Conservation (phyloP, 805 yeast genomes). For the Scheffersomyces stipitis region DNA sequence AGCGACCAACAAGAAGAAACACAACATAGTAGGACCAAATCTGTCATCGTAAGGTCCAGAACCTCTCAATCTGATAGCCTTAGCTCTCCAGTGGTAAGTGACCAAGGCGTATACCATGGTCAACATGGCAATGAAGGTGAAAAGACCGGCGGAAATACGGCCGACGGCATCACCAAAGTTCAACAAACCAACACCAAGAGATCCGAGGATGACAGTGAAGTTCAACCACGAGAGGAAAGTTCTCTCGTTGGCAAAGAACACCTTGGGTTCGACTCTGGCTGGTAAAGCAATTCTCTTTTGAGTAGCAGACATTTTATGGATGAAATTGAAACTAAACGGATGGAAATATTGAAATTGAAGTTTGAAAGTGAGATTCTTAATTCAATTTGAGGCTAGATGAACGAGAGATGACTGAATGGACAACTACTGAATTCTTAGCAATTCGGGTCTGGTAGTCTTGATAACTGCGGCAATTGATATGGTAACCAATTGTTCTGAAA, state of each 20-base stretch:
- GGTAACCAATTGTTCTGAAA: too few relatives aligned
- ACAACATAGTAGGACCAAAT: slow-evolving; percentile 96
- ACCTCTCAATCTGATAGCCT: slow-evolving; percentile 96
- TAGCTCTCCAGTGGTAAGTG: slow-evolving; percentile 99
- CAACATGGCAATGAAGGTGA: slow-evolving; percentile 95
- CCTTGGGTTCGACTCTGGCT: slow-evolving; percentile 98
- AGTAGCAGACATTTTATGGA: slow-evolving; percentile 29
- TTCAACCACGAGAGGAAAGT: slow-evolving; percentile 98
- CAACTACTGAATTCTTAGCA: too few relatives aligned
- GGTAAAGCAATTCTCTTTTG: slow-evolving; percentile 93
- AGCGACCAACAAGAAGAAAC: slow-evolving; percentile 89
- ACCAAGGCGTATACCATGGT: slow-evolving; percentile 95
- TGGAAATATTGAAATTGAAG: too few relatives aligned
- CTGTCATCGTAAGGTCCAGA: slow-evolving; percentile 99
- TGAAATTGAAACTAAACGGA: too few relatives aligned
- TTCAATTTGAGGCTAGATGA: too few relatives aligned
- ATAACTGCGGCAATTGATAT: too few relatives aligned
- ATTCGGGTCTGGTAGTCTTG: too few relatives aligned
- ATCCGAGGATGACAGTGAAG: slow-evolving; percentile 97
- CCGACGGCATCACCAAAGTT: slow-evolving; percentile 96
- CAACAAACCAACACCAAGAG: slow-evolving; percentile 91
- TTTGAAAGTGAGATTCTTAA: too few relatives aligned
- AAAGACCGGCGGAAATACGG: slow-evolving; percentile 87
- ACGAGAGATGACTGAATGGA: too few relatives aligned
- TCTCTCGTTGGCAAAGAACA: slow-evolving; percentile 97